Conservation (phyloP, 495 filamentous ascomycete genomes). For the Penicillium arizonense region DNA sequence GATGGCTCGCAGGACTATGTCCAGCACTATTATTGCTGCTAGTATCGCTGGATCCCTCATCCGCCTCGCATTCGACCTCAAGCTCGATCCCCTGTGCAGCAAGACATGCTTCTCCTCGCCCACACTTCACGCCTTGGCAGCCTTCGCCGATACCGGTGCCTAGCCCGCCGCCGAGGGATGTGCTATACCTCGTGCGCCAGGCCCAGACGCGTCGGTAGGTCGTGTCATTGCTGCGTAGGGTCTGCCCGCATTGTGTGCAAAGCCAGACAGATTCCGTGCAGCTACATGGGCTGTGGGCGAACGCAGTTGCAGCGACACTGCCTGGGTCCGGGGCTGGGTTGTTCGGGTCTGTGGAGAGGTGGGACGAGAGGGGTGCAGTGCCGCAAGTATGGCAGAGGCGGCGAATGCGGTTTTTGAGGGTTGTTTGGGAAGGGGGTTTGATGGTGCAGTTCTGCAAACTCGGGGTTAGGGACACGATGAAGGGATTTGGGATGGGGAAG, state of each 20-base stretch:
- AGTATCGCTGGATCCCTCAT: constrained; percentile 42
- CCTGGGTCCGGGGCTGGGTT: neutral
- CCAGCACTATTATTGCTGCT: constrained; percentile 8
- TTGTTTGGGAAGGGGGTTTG: constrained; percentile 63
- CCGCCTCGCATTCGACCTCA: constrained; percentile 74
- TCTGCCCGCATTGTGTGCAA: constrained; percentile 73
- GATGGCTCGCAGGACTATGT: constrained; percentile 12
- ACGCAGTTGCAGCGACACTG: constrained; percentile 24
- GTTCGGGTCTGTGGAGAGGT: constrained; percentile 16
- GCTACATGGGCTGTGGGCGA: constrained; percentile 63
- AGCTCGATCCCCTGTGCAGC: constrained; percentile 72
- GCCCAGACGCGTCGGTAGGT: constrained; percentile 81
- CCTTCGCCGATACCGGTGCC: constrained; percentile 88
- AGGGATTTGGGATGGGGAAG: neutral
- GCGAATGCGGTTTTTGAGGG: constrained; percentile 68
- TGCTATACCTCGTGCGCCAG: constrained; percentile 84
- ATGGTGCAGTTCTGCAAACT: constrained; percentile 76
- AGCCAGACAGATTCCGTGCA: constrained; percentile 73
- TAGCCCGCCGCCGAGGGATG: constrained; percentile 68
- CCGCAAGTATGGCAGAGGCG: constrained; percentile 74
- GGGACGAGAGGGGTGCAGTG: constrained; percentile 56
- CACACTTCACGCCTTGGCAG: constrained; percentile 81
- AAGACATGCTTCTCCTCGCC: constrained; percentile 65
- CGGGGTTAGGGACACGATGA: neutral
- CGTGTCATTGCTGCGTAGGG: constrained; percentile 64